Conservation (phyloP, 2,329 filamentous ascomycete species). For the Hymenoscyphus salicellus region DNA sequence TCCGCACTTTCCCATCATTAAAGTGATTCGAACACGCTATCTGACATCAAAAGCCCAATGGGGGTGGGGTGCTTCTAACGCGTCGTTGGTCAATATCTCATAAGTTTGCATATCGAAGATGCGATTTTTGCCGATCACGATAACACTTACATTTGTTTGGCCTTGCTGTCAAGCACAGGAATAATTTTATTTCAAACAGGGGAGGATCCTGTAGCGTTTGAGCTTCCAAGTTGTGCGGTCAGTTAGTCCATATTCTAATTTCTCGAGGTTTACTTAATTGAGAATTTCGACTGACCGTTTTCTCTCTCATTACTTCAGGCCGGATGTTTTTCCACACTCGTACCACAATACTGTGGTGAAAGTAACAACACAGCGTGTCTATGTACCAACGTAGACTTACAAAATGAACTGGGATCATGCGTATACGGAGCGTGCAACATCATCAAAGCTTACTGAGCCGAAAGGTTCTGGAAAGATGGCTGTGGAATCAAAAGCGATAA, state of each 20-base stretch:
- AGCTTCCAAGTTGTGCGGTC: not conserved
- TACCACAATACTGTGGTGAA: constrained; percentile 15
- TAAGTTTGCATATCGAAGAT: not conserved
- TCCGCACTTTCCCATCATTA: not conserved
- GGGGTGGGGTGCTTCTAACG: not conserved
- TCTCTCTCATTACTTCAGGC: not conserved
- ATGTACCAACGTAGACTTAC: constrained; percentile 9
- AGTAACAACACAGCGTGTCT: constrained; percentile 16
- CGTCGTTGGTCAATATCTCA: not conserved
- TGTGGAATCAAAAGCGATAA: constrained; percentile 18
- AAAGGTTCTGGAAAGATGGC: constrained; percentile 11
- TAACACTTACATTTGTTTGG: not conserved
- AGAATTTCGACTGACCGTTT: not conserved
- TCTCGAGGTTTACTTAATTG: no score
- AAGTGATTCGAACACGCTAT: not conserved
- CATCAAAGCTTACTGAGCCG: constrained; percentile 8
- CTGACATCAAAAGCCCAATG: not conserved
- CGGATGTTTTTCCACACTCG: constrained; percentile 21
- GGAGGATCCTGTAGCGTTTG: not conserved
- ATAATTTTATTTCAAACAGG: not conserved
- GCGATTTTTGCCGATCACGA: not conserved
- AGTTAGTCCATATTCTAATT: not conserved
- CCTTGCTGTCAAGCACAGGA: not conserved
- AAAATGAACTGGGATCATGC: constrained; percentile 10
- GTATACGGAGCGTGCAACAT: constrained; percentile 14